These are phyloP conservation scores for Blepharisma undulans DNA, from an alignment of 169 alveolate genomes.

Conservation along the genomic window DNA sequence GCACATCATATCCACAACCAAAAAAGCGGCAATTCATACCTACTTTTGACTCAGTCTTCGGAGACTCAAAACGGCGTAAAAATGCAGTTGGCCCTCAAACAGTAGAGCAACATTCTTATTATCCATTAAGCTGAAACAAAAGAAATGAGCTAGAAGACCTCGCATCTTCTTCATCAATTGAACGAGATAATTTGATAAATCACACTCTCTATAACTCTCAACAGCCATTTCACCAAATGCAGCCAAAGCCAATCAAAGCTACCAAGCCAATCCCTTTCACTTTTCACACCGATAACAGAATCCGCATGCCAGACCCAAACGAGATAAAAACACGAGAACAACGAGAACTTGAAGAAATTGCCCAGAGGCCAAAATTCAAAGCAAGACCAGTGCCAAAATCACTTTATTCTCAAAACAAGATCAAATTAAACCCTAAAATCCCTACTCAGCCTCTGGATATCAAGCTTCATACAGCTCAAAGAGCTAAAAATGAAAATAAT, in stretches of 20 bases:
- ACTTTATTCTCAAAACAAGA: background rate
- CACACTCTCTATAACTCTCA: background rate
- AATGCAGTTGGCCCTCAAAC: background rate
- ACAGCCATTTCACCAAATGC: background rate
- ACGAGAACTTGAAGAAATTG: background rate
- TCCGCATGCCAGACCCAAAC: background rate
- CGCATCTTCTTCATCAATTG: background rate
- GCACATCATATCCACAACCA: background rate
- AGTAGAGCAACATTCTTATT: background rate
- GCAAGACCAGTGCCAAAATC: conserved; percentile 29
- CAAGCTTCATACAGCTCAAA: background rate
- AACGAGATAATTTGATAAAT: background rate
- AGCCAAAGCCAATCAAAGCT: background rate
- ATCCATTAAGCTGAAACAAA: background rate
- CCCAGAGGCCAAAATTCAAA: background rate
- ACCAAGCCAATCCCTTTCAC: background rate
- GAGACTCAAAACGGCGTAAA: background rate
- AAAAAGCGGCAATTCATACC: conserved; percentile 28
- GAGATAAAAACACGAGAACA: background rate
- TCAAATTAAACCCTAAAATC: background rate
- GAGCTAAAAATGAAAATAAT: background rate
- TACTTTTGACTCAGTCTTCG: background rate
- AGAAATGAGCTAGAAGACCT: background rate
- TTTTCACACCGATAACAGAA: background rate
- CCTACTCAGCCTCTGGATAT: conserved; percentile 21